These are phyloP conservation scores for Lepidium didymum DNA, from an alignment of 345 rosid genomes.

Conservation along the genomic window DNA sequence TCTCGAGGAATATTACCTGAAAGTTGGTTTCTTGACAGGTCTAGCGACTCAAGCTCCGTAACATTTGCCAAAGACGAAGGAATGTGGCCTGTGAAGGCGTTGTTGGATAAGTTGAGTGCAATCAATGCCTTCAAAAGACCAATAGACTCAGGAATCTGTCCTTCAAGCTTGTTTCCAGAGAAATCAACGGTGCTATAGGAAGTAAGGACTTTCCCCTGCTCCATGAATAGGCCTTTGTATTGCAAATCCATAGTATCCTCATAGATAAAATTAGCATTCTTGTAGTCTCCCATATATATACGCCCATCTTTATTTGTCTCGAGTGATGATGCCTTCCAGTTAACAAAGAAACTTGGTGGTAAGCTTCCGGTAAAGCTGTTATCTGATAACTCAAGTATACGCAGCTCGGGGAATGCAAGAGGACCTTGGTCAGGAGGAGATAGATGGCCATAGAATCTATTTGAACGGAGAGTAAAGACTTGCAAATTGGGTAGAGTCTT, in stretches of 20 bases:
- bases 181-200: background rate
- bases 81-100: constrained; percentile 4
- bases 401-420: constrained; percentile 4
- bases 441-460: background rate
- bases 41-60: constrained; percentile 3
- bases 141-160: constrained; percentile 14
- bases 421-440: constrained; percentile 13
- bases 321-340: background rate
- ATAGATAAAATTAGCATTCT: background rate
- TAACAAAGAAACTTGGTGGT: background rate
- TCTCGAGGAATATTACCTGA: constrained; percentile 2
- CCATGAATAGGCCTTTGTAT: constrained; percentile 15
- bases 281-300: constrained; percentile 15
- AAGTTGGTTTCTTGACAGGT: constrained; percentile 2
- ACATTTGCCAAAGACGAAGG: background rate
- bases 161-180: constrained; percentile 12
- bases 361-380: constrained; percentile 4
- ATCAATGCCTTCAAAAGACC: constrained; percentile 1
- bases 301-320: background rate
- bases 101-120: constrained; percentile 14
- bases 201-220: constrained; percentile 3
- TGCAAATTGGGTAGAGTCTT: background rate
- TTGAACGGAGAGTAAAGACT: constrained; percentile 10
- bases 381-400: constrained; percentile 8
- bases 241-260: constrained; percentile 12